These are phyloP conservation scores for Anisodus tanguticus DNA, from an alignment of 257 asterid genomes.

Conservation along the genomic window DNA sequence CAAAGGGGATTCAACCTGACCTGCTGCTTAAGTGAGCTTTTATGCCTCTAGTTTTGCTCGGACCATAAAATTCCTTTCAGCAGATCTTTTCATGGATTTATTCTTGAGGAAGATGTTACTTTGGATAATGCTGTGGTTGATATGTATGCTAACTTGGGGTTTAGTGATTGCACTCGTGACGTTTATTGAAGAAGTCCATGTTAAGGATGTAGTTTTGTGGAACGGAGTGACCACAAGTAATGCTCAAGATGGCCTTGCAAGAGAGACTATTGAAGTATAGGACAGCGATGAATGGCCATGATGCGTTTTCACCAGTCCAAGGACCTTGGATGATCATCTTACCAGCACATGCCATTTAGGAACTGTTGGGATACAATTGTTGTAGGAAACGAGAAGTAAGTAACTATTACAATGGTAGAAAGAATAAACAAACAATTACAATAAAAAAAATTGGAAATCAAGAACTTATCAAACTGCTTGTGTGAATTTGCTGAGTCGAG, in stretches of 20 bases:
- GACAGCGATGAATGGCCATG: conserved; percentile 44
- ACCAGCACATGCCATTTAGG: conserved; percentile 69
- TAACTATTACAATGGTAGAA: no score
- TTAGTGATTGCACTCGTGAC: conserved; percentile 48
- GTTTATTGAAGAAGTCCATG: conserved; percentile 38
- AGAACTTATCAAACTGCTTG: no score
- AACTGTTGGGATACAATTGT: no score
- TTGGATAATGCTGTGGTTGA: conserved; percentile 70
- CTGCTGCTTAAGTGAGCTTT: conserved; percentile 59
- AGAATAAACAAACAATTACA: no score
- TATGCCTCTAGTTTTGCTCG: conserved; percentile 64
- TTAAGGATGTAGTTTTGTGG: conserved; percentile 71
- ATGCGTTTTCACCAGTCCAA: no score
- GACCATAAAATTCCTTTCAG: conserved; percentile 46
- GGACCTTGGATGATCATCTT: conserved; percentile 65
- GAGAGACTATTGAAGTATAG: conserved; percentile 58
- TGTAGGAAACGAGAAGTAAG: no score
- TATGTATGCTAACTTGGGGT: conserved; percentile 74
- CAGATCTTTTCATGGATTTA: conserved; percentile 65
- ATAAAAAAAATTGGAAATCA: no score
- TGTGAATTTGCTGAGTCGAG: no score
- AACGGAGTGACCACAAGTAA: conserved; percentile 73
- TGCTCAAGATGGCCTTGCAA: conserved; percentile 77
- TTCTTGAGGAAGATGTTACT: conserved; percentile 45
- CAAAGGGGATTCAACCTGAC: conserved; percentile 53